Conservation (phyloP, 1,284 basidiomycete species). For the Trichosporon sp. region DNA sequence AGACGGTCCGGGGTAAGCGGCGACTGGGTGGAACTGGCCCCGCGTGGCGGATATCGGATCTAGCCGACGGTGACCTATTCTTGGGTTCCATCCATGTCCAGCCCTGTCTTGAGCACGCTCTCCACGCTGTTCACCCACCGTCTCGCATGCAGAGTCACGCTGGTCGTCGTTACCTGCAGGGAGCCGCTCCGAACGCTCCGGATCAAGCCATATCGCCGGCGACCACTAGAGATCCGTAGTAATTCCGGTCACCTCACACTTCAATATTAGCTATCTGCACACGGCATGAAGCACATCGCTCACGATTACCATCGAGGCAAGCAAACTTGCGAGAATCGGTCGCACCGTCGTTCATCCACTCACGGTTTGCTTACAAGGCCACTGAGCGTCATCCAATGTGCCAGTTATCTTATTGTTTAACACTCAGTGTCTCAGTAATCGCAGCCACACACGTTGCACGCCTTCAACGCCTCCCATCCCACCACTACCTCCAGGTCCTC, state of each 20-base stretch:
- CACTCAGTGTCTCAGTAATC: no score
- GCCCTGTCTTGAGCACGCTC: background rate
- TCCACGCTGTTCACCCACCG: background rate
- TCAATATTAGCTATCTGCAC: no score
- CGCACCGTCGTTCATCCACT: no score
- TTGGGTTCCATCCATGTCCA: background rate
- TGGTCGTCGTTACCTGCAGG: background rate
- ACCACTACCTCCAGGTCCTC: no score
- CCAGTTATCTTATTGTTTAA: no score
- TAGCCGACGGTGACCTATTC: slow-evolving; percentile 6
- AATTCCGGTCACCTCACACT: background rate
- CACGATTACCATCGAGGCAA: no score
- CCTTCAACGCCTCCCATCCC: no score
- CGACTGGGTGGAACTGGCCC: background rate
- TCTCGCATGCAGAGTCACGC: background rate
- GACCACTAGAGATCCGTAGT: background rate
- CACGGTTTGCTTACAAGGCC: no score
- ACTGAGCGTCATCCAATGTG: no score
- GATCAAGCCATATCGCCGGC: background rate
- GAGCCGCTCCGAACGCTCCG: background rate
- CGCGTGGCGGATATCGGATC: slow-evolving; percentile 18
- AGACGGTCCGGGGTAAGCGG: slow-evolving; percentile 1
- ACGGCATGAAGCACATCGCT: no score
- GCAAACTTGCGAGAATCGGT: no score
- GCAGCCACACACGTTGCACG: no score